phyloP scores from a whole-genome alignment of 495 filamentous ascomycete species.

The Penicillium parvum region DNA sequence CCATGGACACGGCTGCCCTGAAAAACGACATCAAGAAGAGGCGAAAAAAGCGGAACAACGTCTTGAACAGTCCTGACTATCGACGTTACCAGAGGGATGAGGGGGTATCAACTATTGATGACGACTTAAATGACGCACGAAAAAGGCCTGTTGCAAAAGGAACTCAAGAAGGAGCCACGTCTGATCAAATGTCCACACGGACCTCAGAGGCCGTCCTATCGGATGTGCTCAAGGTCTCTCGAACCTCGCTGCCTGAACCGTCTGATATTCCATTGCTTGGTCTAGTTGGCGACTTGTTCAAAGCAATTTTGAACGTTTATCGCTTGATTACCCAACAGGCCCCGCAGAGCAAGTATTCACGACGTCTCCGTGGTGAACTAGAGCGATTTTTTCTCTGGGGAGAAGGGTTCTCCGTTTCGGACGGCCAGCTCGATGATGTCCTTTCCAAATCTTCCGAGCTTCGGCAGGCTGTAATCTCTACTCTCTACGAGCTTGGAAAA shows the following conservation, averaged over 20 bases:
- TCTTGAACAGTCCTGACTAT: slow-evolving; percentile 77
- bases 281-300: background rate
- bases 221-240: too few relatives aligned
- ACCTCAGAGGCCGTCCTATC: background rate
- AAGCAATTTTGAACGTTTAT: background rate
- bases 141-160: background rate
- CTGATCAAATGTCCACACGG: background rate
- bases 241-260: background rate
- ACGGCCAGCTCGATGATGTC: background rate
- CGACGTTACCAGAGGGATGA: too few relatives aligned
- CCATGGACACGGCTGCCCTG: slow-evolving; percentile 89
- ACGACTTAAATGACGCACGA: too few relatives aligned
- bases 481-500: background rate
- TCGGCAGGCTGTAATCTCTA: background rate
- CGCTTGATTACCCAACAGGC: background rate
- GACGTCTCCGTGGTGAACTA: background rate
- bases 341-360: background rate
- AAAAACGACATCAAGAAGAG: slow-evolving; percentile 99
- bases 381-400: background rate
- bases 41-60: slow-evolving; percentile 81
- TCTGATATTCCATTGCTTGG: background rate
- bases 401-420: background rate
- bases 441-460: background rate
- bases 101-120: too few relatives aligned
- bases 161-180: background rate